Base-by-base conservation (phyloP, 139 green algal species). In the Pleodorina starrii region DNA sequence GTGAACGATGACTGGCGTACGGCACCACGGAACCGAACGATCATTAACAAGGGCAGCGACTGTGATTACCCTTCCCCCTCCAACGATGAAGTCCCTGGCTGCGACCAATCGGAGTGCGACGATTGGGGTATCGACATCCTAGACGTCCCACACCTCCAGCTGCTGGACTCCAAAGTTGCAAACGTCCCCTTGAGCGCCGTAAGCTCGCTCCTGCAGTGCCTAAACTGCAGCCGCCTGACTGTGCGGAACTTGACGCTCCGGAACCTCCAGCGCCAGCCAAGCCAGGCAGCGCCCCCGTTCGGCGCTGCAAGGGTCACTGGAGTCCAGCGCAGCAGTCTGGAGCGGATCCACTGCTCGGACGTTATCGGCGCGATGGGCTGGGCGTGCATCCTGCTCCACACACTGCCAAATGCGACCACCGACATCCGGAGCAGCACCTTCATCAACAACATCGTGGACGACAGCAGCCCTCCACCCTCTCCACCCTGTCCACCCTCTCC, bases 121-220 rank as follows among this genome's bases (percentile, higher is more conserved):
- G 76, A 84, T 17, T 84, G 76, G 76, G 76, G 76, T 29, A 25
- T 84, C 12, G 50, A 69, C 76, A 7, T 84, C 5, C 32, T 69
- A 3, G 27, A 66, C 36, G 54, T 85, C 14, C 36, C 54, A 10
- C 78, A 73, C 23, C 54, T 85, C 14, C 11, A 42, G 6, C 54
- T 85, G 38, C 51, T 85, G 36, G 54, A 85, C 38, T 50, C 29
- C 14, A 40, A 57, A 17, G 23, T 85, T 5, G 25, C 36, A 36
- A 36, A 36, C 1, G 4, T 73, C 35, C 78, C 78, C 2, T 50
- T 85, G 19, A 85, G 78, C 38, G 21, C 9, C 27, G 25, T 51
- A 0, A 51, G 16, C 1, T 51, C 78, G 36, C 78, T 85, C 19
- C 50, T 85, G 51, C 78, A 85, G 78, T 85, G 78, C 54, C 54